A percentile compares a stretch with the other conserved stretches of the same genome.
Conservation (phyloP, 257 asterid species). For the Rehmannia glutinosa region DNA sequence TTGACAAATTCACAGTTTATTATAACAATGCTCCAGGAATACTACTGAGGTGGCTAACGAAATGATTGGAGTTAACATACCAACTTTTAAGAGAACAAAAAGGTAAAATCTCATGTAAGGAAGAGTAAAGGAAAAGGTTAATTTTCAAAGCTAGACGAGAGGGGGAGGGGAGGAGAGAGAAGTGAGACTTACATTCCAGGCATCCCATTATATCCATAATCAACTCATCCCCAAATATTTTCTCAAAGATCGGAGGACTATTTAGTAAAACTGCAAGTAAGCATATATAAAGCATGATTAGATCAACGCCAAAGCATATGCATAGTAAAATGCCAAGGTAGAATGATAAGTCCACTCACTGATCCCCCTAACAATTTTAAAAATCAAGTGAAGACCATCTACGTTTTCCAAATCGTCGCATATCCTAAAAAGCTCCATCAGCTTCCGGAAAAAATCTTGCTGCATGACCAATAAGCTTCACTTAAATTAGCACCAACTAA, state of each 20-base stretch:
- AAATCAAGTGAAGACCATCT: constrained; percentile 79
- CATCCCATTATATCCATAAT: constrained; percentile 92
- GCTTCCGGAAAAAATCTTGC: constrained; percentile 75
- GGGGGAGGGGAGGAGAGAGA: background rate
- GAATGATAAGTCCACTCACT: constrained; percentile 45
- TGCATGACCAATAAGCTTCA: constrained; percentile 43
- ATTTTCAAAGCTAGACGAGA: background rate
- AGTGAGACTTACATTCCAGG: constrained; percentile 74
- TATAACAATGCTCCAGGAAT: background rate
- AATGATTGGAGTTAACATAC: background rate
- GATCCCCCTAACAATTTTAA: constrained; percentile 84
- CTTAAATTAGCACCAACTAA: constrained; percentile 18
- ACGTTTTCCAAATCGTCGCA: constrained; percentile 83
- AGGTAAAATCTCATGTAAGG: background rate
- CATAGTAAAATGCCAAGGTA: background rate
- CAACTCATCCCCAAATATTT: constrained; percentile 86
- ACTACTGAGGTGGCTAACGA: background rate
- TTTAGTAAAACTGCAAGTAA: constrained; percentile 77
- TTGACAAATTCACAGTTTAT: background rate
- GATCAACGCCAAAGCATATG: constrained; percentile 1
- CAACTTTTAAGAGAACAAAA: background rate
- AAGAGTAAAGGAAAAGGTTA: background rate
- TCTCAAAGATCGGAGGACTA: constrained; percentile 84
- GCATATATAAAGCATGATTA: constrained; percentile 19
- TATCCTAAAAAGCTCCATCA: constrained; percentile 67